phyloP scores from a whole-genome alignment of 202 grass and related monocot genomes.

The Musa balbisiana region DNA sequence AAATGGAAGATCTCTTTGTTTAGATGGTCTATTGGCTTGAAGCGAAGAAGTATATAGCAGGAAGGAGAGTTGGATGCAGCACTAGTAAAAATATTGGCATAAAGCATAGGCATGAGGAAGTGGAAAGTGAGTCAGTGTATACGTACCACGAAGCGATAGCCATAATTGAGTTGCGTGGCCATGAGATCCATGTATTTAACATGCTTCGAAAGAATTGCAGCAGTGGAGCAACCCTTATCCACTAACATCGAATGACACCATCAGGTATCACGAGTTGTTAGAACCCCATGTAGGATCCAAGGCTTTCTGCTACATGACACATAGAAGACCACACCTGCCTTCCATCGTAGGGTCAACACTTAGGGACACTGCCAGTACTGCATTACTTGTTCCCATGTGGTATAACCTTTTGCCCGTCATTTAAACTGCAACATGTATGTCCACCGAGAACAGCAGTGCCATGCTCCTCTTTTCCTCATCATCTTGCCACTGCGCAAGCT shows the following conservation, averaged over 20 bases:
- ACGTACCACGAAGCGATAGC: no score
- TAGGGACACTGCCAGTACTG: constrained; percentile 3
- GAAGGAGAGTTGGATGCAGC: no score
- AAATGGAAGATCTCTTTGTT: no score
- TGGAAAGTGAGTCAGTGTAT: no score
- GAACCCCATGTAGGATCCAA: background rate
- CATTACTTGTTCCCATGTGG: constrained; percentile 5
- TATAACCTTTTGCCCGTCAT: background rate
- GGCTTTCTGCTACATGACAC: constrained; percentile 10
- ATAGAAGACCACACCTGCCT: constrained; percentile 16
- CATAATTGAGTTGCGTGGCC: no score
- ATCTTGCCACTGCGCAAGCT: background rate
- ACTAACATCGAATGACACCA: background rate
- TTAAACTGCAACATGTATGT: background rate
- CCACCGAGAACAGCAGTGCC: background rate
- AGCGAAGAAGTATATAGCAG: no score
- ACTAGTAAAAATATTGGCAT: no score
- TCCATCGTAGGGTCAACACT: background rate
- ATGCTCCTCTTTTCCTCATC: background rate
- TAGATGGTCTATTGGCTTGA: no score
- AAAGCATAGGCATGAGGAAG: no score
- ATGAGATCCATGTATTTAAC: no score
- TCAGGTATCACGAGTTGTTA: background rate
- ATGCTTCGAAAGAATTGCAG: no score
- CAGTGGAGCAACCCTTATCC: background rate